A percentile compares a stretch with the other conserved stretches of the same genome.
phyloP scores from a whole-genome alignment of 2,329 filamentous ascomycete genomes.

The Aspergillus sclerotialis region DNA sequence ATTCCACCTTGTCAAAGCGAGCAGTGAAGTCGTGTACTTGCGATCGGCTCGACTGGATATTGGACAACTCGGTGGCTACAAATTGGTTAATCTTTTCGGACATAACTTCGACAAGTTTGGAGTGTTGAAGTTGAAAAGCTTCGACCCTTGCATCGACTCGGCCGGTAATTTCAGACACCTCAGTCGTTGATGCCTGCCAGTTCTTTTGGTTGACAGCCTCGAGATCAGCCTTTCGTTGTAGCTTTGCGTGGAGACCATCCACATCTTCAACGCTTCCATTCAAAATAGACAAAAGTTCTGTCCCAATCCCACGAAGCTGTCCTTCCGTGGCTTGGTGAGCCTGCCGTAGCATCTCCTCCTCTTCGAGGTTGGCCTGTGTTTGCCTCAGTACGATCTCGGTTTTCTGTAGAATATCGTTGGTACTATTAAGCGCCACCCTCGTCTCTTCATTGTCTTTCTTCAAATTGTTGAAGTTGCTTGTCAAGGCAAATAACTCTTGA shows the following conservation, averaged over 20 bases:
- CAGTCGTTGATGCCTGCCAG: slow-evolving; percentile 69
- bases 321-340: slow-evolving; percentile 82
- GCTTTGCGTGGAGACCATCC: slow-evolving; percentile 74
- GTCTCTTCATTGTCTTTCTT: slow-evolving; percentile 86
- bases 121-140: slow-evolving; percentile 65
- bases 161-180: slow-evolving; percentile 69
- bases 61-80: slow-evolving; percentile 65
- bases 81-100: slow-evolving; percentile 69
- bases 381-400: slow-evolving; percentile 76
- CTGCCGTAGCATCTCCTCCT: slow-evolving; percentile 71
- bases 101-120: slow-evolving; percentile 60
- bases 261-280: slow-evolving; percentile 74
- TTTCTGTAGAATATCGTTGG: slow-evolving; percentile 74
- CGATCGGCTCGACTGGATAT: slow-evolving; percentile 61
- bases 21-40: slow-evolving; percentile 64
- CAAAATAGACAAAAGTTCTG: slow-evolving; percentile 69
- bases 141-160: slow-evolving; percentile 70
- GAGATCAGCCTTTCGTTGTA: slow-evolving; percentile 75
- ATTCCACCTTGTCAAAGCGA: slow-evolving; percentile 61
- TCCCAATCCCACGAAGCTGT: slow-evolving; percentile 65
- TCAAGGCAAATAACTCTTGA: slow-evolving; percentile 82
- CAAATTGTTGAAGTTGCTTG: slow-evolving; percentile 76
- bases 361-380: slow-evolving; percentile 67
- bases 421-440: slow-evolving; percentile 64
- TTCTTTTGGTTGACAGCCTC: slow-evolving; percentile 70